Percentiles rank a stretch among this genome's conserved stretches.
Evolutionary conservation across 2,329 filamentous ascomycete genomes (phyloP).

Genomic region (Aureobasidium uvarum): DNA sequence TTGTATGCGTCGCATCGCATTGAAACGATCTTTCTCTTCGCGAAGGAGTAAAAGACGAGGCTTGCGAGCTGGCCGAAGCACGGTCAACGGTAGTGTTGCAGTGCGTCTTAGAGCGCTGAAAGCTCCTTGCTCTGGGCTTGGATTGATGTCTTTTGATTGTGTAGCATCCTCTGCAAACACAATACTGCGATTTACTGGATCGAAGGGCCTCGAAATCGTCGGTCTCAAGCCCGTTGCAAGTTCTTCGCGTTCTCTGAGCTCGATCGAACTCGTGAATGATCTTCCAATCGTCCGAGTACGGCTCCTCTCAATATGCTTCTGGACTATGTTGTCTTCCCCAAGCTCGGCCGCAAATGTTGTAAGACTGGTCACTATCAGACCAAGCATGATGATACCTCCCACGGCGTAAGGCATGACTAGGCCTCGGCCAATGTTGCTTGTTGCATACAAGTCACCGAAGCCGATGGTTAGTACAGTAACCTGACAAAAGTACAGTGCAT

Average conservation of each 20-base stretch:
- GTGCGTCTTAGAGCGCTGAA: conserved; percentile 24
- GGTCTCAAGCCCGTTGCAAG: conserved; percentile 27
- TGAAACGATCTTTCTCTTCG: conserved; percentile 46
- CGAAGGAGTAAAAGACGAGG: conserved; percentile 57
- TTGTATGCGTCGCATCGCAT: conserved; percentile 71
- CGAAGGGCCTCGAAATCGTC: conserved; percentile 31
- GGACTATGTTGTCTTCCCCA: conserved; percentile 61
- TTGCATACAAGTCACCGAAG: conserved; percentile 61
- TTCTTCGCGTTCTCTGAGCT: conserved; percentile 43
- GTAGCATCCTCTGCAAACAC: conserved; percentile 23
- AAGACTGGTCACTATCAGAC: conserved; percentile 78
- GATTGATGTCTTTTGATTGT: not conserved
- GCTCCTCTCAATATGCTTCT: conserved; percentile 56
- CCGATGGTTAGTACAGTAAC: conserved; percentile 63
- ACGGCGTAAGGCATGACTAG: conserved; percentile 82
- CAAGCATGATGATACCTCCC: conserved; percentile 78
- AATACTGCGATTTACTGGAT: conserved; percentile 28
- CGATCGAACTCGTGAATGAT: conserved; percentile 54
- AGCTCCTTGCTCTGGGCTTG: not conserved
- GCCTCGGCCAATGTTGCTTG: conserved; percentile 59
- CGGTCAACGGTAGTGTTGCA: conserved; percentile 29
- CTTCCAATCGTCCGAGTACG: conserved; percentile 55
- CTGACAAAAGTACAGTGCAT: conserved; percentile 67
- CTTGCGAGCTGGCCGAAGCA: conserved; percentile 31
- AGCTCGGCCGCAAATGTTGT: conserved; percentile 63